These are phyloP conservation scores for Lachancea nothofagi DNA, from an alignment of 805 yeast species.

Conservation along the genomic window DNA sequence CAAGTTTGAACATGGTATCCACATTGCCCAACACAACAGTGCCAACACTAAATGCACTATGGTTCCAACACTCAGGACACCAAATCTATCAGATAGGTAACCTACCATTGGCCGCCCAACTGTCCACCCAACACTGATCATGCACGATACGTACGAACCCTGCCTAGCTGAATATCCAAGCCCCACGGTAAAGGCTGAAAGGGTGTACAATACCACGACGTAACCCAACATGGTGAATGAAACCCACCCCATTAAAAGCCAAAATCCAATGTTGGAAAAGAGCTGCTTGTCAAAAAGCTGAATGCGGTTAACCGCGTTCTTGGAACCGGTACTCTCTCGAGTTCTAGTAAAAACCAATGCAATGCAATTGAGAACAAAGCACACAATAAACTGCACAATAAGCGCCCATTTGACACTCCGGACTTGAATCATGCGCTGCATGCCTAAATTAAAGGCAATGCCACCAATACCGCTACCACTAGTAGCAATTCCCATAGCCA, in stretches of 20 bases:
- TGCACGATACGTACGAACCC: slow-evolving; percentile 54
- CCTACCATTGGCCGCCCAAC: slow-evolving; percentile 56
- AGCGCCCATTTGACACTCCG: slow-evolving; percentile 30
- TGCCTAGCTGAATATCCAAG: slow-evolving; percentile 51
- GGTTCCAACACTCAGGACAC: slow-evolving; percentile 45
- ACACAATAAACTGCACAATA: slow-evolving; percentile 32
- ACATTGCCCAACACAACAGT: slow-evolving; percentile 43
- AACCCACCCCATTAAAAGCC: slow-evolving; percentile 38
- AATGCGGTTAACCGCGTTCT: slow-evolving; percentile 10
- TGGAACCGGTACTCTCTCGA: slow-evolving; percentile 27
- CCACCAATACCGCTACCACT: slow-evolving; percentile 42
- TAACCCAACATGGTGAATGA: slow-evolving; percentile 54
- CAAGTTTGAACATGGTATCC: slow-evolving; percentile 52
- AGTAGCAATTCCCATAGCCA: slow-evolving; percentile 35
- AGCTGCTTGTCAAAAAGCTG: slow-evolving; percentile 41
- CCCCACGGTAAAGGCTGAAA: slow-evolving; percentile 55
- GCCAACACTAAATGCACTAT: slow-evolving; percentile 36
- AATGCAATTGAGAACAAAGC: slow-evolving; percentile 32
- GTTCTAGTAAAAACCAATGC: slow-evolving; percentile 33
- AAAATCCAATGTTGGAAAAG: slow-evolving; percentile 38
- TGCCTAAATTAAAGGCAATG: slow-evolving; percentile 35
- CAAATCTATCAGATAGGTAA: slow-evolving; percentile 43
- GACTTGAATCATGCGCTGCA: slow-evolving; percentile 31
- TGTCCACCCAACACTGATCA: slow-evolving; percentile 52
- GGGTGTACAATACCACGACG: slow-evolving; percentile 50